A percentile compares a stretch with the other conserved stretches of the same genome.
These are phyloP conservation scores for Talaromyces atroroseus DNA, from an alignment of 2,329 filamentous ascomycete genomes.

Conservation along the genomic window DNA sequence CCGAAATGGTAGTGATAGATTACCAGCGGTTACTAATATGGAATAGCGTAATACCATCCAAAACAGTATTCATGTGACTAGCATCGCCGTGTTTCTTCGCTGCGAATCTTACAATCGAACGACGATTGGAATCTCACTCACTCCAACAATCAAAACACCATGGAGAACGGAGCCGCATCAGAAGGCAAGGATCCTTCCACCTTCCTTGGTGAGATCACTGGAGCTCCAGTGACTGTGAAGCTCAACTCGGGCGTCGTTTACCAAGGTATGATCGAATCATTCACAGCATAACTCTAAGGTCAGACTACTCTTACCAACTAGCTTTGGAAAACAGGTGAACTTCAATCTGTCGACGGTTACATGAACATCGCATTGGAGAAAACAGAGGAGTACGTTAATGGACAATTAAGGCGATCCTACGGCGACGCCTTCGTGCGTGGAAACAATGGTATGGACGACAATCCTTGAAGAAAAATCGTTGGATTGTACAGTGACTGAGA, in stretches of 20 bases:
- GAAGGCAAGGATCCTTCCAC: constrained; percentile 89
- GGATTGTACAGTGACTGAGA: neutral
- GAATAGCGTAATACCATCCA: neutral
- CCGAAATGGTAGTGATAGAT: neutral
- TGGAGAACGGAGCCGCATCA: constrained; percentile 67
- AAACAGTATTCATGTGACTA: neutral
- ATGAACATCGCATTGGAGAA: constrained; percentile 99
- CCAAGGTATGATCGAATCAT: constrained; percentile 61
- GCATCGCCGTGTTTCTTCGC: neutral
- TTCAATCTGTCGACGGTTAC: constrained; percentile 96
- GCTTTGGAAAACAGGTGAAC: constrained; percentile 59
- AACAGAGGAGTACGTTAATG: constrained; percentile 86
- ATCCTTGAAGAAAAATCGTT: neutral
- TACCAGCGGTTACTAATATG: neutral
- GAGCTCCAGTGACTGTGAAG: constrained; percentile 90
- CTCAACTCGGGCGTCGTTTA: constrained; percentile 98
- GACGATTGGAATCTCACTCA: neutral
- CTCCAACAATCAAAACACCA: constrained; percentile 29
- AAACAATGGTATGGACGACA: constrained; percentile 72
- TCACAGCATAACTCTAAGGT: neutral
- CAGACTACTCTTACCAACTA: neutral
- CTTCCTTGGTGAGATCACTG: constrained; percentile 91
- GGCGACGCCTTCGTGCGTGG: constrained; percentile 93
- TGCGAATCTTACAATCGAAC: neutral
- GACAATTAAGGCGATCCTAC: constrained; percentile 73